These are phyloP conservation scores for Malus sieversii DNA, from an alignment of 306 rosid species.

Conservation along the genomic window DNA sequence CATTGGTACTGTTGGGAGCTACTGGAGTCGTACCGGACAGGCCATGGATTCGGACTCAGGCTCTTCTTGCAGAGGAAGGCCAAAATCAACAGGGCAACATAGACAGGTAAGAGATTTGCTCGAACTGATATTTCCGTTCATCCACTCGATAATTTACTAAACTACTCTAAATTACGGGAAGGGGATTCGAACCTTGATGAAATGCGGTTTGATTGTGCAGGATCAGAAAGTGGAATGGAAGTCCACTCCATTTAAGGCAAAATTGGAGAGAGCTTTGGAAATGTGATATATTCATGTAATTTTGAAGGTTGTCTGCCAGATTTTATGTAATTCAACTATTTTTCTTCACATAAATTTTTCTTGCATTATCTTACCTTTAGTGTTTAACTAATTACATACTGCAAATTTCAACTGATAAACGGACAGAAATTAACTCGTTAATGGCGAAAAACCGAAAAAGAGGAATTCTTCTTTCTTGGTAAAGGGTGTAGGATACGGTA, in stretches of 20 bases:
- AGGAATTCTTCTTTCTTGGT: background rate
- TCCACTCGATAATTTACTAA: background rate
- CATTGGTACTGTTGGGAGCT: conserved; percentile 77
- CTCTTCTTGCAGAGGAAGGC: conserved; percentile 15
- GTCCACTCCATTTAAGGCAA: conserved; percentile 29
- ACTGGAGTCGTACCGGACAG: conserved; percentile 61
- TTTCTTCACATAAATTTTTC: background rate
- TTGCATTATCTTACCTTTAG: background rate
- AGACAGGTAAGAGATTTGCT: conserved; percentile 17
- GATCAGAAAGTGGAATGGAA: conserved; percentile 18
- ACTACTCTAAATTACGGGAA: no score
- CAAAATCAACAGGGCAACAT: conserved; percentile 3
- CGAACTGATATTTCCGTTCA: background rate
- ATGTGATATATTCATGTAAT: background rate
- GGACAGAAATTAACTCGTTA: background rate
- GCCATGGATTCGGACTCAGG: conserved; percentile 26
- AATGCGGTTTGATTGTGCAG: conserved; percentile 26
- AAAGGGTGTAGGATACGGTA: background rate
- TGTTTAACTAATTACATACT: background rate
- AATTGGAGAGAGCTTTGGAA: conserved; percentile 33
- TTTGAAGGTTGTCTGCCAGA: background rate
- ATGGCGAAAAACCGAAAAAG: background rate
- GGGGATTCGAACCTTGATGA: background rate
- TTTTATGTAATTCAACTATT: background rate
- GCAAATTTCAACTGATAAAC: background rate